phyloP scores from a whole-genome alignment of 139 green algal genomes.

The Micractinium sp. region DNA sequence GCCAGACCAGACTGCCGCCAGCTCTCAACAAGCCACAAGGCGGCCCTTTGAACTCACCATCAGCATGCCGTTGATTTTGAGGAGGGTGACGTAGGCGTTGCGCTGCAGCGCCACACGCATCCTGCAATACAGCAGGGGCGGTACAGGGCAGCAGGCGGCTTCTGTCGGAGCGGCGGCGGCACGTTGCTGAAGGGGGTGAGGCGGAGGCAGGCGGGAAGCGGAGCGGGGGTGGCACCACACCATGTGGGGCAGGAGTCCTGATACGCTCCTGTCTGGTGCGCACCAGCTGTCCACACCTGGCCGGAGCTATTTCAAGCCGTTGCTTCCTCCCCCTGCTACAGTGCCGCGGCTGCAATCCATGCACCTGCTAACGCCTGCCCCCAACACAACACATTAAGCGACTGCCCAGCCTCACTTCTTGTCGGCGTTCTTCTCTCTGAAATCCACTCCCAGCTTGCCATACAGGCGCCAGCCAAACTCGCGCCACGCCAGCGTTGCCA shows the following conservation, averaged over 20 bases:
- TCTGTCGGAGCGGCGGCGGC: no score
- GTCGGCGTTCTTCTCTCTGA: conserved; percentile 32
- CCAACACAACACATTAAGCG: neutral
- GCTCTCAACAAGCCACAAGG: neutral
- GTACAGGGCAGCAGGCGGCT: neutral
- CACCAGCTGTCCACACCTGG: no score
- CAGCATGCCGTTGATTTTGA: conserved; percentile 41
- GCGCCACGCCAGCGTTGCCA: conserved; percentile 36
- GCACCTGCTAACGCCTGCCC: no score
- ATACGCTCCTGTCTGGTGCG: no score
- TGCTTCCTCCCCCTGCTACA: no score
- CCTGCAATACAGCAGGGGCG: neutral
- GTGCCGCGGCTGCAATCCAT: no score
- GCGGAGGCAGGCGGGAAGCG: no score
- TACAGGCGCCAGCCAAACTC: conserved; percentile 54
- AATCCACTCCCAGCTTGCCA: conserved; percentile 45
- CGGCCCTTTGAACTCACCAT: conserved; percentile 10
- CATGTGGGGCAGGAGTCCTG: no score
- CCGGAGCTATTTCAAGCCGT: no score
- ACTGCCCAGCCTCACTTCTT: neutral
- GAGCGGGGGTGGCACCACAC: no score
- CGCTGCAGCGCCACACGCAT: conserved; percentile 16
- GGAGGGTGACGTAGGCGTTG: conserved; percentile 37
- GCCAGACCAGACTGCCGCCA: neutral
- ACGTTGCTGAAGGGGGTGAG: no score